Base-by-base conservation (phyloP, 2,329 filamentous ascomycete genomes). In the Metarhizium album region DNA sequence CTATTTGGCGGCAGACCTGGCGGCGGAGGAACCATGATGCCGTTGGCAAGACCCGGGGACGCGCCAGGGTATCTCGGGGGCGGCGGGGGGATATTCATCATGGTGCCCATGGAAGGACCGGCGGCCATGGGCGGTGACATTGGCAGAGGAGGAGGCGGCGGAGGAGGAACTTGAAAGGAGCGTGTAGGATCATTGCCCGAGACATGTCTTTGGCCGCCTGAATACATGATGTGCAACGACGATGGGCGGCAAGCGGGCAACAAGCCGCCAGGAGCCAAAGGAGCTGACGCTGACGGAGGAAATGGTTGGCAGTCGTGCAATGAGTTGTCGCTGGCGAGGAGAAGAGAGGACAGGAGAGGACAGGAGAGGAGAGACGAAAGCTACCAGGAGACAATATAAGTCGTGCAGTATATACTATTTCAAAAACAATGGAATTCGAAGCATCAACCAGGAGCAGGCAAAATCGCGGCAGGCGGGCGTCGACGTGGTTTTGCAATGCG, bases 111-210 rank as follows among this genome's bases (percentile, higher is more conserved):
- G 53, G 70, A 68, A 16, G 35, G 16, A 23, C 67, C 65, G 45
- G 62, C 69, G 40, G 58, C 50, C 59, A 70, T 68, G 46, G 75
- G 75, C 47, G 73, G 71, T 24, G 75, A 74, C 67, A 79, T 74
- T 50, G 77, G 76, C 57, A 76, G 77, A 50, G 78, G 77, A 45
- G 76, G 76, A 52, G 76, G 78, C 55, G 80, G 69, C 50, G 78
- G 77, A 45, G 76, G 76, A 52, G 76, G 78, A 55, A 80, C 69
- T 59, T 74, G 74, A 60, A 74, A 81, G 45, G 74, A 64, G 63
- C 78, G 73, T 55, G 72, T 67, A 54, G 71, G 69, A 60, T 81
- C 76, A 54, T 62, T 64, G 61, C 64, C 66, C 62, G 68, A 67
- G 57, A 66, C 67, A 67, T 73, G 70, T 63, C 75, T 69, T 63